phyloP scores from a whole-genome alignment of 1,284 basidiomycete genomes.

The Marasmius tenuissimus region DNA sequence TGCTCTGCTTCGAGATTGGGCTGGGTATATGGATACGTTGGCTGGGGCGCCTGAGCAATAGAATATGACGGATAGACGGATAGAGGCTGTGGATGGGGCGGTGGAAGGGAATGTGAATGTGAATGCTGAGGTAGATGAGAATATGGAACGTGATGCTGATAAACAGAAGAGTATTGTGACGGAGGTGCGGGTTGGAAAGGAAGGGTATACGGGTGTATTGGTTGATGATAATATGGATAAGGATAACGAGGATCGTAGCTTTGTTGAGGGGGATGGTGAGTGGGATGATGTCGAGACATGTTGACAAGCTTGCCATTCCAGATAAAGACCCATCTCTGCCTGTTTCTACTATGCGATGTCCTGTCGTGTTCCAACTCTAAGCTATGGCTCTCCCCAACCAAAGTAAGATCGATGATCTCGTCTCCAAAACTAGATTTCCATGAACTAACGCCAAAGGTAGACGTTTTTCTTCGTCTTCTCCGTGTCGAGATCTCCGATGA shows the following conservation, averaged over 20 bases:
- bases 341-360: background rate
- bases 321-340: background rate
- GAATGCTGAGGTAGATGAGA: background rate
- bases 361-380: background rate
- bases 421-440: background rate
- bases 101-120: background rate
- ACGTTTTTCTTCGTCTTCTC: background rate
- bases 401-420: background rate
- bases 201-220: background rate
- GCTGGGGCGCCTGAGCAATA: background rate
- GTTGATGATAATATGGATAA: background rate
- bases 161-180: background rate
- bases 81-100: background rate
- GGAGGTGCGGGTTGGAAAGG: background rate
- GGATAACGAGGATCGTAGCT: background rate
- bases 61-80: background rate
- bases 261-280: background rate
- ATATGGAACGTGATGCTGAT: background rate
- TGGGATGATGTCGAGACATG: background rate
- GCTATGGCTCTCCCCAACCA: background rate
- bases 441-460: background rate
- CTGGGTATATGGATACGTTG: background rate
- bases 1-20: background rate
- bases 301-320: background rate
- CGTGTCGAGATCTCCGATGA: background rate